Evolutionary conservation across 495 filamentous ascomycete genomes (phyloP).

Genomic region (Trypethelium eluteriae): DNA sequence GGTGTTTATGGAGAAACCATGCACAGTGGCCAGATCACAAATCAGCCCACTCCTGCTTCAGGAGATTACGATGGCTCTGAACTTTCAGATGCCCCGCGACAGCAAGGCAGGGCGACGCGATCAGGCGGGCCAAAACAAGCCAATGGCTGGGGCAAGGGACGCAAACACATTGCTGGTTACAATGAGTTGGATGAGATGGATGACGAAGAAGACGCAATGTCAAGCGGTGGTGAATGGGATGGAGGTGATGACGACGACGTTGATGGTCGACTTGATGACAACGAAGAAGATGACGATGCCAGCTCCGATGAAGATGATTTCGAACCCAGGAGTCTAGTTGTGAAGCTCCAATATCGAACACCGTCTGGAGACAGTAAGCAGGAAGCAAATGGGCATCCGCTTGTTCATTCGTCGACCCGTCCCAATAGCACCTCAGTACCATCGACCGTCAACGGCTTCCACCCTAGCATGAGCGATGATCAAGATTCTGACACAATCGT

Average conservation of each 20-base stretch:
- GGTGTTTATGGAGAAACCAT: constrained; percentile 72
- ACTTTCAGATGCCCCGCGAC: constrained; percentile 26
- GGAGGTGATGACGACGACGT: constrained; percentile 68
- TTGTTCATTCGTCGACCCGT: background rate
- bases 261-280: constrained; percentile 25
- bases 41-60: constrained; percentile 26
- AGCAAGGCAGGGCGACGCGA: constrained; percentile 24
- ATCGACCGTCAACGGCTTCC: background rate
- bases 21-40: constrained; percentile 44
- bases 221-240: constrained; percentile 54
- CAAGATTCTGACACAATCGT: constrained; percentile 4
- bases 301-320: constrained; percentile 16
- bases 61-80: constrained; percentile 33
- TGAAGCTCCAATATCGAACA: constrained; percentile 24
- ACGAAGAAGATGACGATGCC: constrained; percentile 22
- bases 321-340: constrained; percentile 29
- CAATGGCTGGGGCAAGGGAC: constrained; percentile 34
- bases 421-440: background rate
- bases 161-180: constrained; percentile 41
- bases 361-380: background rate
- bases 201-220: constrained; percentile 52
- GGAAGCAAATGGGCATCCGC: background rate
- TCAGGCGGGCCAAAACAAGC: constrained; percentile 29
- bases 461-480: background rate
- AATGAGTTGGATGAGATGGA: constrained; percentile 57